Conservation (phyloP, 23 red algal genomes). For the Pyropia yezoensis region DNA sequence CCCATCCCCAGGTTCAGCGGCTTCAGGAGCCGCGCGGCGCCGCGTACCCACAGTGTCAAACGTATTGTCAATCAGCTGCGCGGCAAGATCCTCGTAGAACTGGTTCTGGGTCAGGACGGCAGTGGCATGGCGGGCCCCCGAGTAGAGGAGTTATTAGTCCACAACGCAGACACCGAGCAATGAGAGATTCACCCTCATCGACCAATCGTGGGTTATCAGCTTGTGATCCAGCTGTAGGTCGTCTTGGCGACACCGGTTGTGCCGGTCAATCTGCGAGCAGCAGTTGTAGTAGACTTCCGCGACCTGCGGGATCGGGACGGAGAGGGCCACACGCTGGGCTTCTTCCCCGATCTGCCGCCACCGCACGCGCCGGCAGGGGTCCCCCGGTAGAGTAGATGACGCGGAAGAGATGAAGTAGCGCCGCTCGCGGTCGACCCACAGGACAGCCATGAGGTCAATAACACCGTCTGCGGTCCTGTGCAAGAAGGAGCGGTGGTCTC, state of each 20-base stretch:
- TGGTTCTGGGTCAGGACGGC: neutral
- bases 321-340: neutral
- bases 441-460: neutral
- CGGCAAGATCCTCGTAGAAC: too few species aligned
- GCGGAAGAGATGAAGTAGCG: slow-evolving; percentile 8
- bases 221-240: slow-evolving; percentile 27
- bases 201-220: slow-evolving; percentile 23
- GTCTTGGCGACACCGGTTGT: slow-evolving; percentile 35
- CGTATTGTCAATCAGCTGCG: too few species aligned
- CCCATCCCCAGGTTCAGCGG: too few species aligned
- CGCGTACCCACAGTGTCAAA: too few species aligned
- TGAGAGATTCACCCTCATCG: slow-evolving; percentile 14
- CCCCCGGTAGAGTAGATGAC: neutral
- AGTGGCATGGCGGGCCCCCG: neutral
- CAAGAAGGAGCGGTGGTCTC: slow-evolving; percentile 1
- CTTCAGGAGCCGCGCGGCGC: too few species aligned
- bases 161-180: slow-evolving; percentile 14
- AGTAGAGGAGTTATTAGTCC: slow-evolving; percentile 27
- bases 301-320: slow-evolving; percentile 12
- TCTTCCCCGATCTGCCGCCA: neutral
- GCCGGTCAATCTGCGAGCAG: slow-evolving; percentile 17
- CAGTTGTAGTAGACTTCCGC: slow-evolving; percentile 8
- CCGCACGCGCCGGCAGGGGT: neutral
- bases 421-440: slow-evolving; percentile 11
- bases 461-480: slow-evolving; percentile 1